Percentiles rank a stretch among this genome's conserved stretches.
These are phyloP conservation scores for Globisporangium viniferum DNA, from an alignment of 352 stramenopile genomes.

Conservation along the genomic window DNA sequence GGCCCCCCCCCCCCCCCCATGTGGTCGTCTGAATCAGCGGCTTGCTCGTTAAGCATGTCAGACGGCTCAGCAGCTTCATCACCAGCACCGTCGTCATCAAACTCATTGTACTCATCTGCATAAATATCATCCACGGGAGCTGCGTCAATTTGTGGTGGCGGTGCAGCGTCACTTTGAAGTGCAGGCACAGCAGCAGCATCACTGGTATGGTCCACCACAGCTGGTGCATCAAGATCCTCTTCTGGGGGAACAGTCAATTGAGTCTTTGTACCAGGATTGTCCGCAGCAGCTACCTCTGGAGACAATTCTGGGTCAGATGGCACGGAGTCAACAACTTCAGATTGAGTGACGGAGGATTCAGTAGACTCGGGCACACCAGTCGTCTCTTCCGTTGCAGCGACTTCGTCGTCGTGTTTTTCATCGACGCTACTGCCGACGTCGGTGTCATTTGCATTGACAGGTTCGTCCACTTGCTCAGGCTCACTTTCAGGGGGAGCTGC, in stretches of 20 bases:
- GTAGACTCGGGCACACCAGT: not conserved
- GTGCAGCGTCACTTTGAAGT: not conserved
- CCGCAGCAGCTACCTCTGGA: not conserved
- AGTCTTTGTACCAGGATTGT: not conserved
- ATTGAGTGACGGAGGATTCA: not conserved
- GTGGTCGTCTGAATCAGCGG: not conserved
- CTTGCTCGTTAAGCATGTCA: slow-evolving; percentile 20
- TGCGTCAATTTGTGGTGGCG: not conserved
- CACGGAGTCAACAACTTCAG: not conserved
- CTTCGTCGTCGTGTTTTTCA: not conserved
- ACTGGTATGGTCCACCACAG: not conserved
- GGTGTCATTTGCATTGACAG: not conserved
- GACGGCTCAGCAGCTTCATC: slow-evolving; percentile 29
- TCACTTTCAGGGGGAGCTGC: not conserved
- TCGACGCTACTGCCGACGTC: not conserved
- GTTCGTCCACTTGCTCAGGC: not conserved
- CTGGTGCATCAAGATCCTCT: not conserved
- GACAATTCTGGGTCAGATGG: not conserved
- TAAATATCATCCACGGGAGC: slow-evolving; percentile 45
- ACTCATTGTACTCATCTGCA: slow-evolving; percentile 51
- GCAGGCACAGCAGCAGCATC: not conserved
- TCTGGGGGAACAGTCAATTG: not conserved
- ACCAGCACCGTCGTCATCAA: slow-evolving; percentile 41
- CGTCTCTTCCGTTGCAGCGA: not conserved
- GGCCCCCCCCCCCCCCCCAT: too few relatives aligned